Evolutionary conservation across 1,284 basidiomycete species (phyloP), one percentile per base, ranked within the genome.

Genomic region (Malassezia nana): DNA sequence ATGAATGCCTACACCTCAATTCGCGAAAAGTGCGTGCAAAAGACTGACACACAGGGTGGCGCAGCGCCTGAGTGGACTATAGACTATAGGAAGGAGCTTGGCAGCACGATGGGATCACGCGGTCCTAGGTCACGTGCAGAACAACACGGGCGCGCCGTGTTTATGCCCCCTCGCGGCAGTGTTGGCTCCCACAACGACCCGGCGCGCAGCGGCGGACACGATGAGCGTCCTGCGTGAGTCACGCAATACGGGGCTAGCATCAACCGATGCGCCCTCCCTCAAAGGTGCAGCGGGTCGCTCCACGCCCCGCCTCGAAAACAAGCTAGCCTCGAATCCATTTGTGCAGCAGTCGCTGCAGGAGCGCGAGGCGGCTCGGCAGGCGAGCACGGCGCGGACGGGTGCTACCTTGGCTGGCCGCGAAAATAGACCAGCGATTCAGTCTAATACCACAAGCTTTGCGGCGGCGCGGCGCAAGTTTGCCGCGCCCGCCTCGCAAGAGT

Each of bases 1-100:
- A 66, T 74, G 68, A 73, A 66, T 48, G 72, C 72, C 24, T 75
- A 74, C 45, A 67, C 72, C 46, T 71, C 56, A 33, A 62, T 74
- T 45, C 67, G 62, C 45, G 68, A 71, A 28, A 46, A 42, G 59
- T 55, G 38, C 42, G 50, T 50, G 31, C 30, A 18, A 22, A 15
- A n/a, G 29, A 41, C 45, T 39, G 15, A 28, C 35, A 15, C 3
- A 18, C 41, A 52, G 50, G 20, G 30, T 56, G 15, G 48, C 43
- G n/a, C 54, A 56, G 44, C 54, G 54, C 13, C 54, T 56, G 9
- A n/a, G 41, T 32, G 48, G 54, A 26, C 33, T 56, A 20, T 56
- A 56, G 49, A 13, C 13, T 3, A 30, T 26, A 6, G n/a, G n/a
- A n/a, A n/a, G n/a, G n/a, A n/a, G n/a, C n/a, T n/a, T n/a, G n/a